Evolutionary conservation across 805 yeast species (phyloP).

Genomic region (Saccharomyces mikatae): DNA sequence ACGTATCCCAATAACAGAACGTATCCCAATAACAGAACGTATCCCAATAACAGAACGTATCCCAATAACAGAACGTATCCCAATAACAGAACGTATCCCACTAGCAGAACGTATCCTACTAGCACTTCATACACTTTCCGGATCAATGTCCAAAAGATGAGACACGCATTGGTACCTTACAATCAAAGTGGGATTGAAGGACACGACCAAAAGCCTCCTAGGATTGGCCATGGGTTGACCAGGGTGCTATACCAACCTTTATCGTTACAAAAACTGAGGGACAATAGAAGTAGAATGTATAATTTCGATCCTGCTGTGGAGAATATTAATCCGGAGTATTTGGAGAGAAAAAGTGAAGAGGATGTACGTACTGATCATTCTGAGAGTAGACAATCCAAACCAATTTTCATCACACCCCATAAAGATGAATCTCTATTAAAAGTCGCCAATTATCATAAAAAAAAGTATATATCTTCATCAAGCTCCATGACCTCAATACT

Average conservation of each 20-base stretch:
- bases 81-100: too few relatives aligned
- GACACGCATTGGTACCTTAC: neutral
- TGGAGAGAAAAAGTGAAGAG: conserved; percentile 8
- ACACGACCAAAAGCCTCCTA: conserved; percentile 34
- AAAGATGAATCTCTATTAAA: conserved; percentile 47
- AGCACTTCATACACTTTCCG: neutral
- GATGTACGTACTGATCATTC: neutral
- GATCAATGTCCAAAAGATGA: neutral
- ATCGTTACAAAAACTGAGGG: conserved; percentile 68
- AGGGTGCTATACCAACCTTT: conserved; percentile 66
- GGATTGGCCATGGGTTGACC: conserved; percentile 57
- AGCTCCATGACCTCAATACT: conserved; percentile 77
- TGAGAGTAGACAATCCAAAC: neutral
- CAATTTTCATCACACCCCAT: conserved; percentile 55
- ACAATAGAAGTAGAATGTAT: conserved; percentile 65
- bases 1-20: neutral
- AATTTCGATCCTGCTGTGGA: conserved; percentile 59
- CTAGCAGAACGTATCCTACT: neutral
- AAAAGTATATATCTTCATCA: conserved; percentile 64
- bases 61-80: neutral
- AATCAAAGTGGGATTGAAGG: neutral
- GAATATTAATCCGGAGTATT: conserved; percentile 38
- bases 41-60: too few relatives aligned
- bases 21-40: too few relatives aligned
- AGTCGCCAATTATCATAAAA: conserved; percentile 34